Conservation (phyloP, 1,284 basidiomycete genomes). For the Cryptococcus depauperatus region DNA sequence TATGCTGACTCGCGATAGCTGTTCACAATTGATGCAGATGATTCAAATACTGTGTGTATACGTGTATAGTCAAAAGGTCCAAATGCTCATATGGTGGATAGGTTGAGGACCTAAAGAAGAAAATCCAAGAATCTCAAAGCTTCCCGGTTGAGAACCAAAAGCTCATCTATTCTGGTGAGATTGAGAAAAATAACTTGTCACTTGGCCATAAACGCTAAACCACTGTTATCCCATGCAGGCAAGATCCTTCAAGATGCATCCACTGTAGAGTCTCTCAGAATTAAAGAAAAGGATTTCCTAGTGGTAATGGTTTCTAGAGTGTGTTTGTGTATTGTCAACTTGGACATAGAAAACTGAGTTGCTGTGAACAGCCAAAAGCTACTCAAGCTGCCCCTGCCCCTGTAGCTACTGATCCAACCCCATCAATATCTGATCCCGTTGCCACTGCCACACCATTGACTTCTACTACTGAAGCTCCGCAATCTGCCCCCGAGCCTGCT, state of each 20-base stretch:
- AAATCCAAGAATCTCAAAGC: conserved; percentile 65
- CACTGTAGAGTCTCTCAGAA: conserved; percentile 76
- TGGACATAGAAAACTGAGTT: conserved; percentile 3
- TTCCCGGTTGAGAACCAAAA: conserved; percentile 72
- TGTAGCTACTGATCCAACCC: conserved; percentile 39
- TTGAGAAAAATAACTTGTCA: too few species aligned
- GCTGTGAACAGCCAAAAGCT: conserved; percentile 38
- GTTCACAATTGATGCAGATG: conserved; percentile 64
- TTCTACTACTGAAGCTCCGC: conserved; percentile 32
- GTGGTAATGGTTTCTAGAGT: conserved; percentile 98
- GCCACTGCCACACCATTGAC: conserved; percentile 40
- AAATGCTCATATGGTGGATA: conserved; percentile 13
- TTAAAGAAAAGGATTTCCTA: conserved; percentile 98
- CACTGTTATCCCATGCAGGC: conserved; percentile 50
- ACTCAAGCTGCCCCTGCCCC: conserved; percentile 45
- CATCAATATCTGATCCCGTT: conserved; percentile 32
- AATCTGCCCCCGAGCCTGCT: conserved; percentile 29
- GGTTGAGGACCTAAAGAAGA: conserved; percentile 71
- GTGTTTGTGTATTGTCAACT: conserved; percentile 16
- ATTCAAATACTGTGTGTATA: conserved; percentile 54
- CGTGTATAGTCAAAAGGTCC: neutral
- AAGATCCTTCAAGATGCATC: conserved; percentile 87
- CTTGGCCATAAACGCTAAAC: neutral
- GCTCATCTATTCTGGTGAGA: conserved; percentile 84
- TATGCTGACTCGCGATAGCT: conserved; percentile 47